Percentiles rank a stretch among this genome's conserved stretches.
These are phyloP conservation scores for Sarocladium kiliense DNA, from an alignment of 2,329 filamentous ascomycete genomes.

Conservation along the genomic window DNA sequence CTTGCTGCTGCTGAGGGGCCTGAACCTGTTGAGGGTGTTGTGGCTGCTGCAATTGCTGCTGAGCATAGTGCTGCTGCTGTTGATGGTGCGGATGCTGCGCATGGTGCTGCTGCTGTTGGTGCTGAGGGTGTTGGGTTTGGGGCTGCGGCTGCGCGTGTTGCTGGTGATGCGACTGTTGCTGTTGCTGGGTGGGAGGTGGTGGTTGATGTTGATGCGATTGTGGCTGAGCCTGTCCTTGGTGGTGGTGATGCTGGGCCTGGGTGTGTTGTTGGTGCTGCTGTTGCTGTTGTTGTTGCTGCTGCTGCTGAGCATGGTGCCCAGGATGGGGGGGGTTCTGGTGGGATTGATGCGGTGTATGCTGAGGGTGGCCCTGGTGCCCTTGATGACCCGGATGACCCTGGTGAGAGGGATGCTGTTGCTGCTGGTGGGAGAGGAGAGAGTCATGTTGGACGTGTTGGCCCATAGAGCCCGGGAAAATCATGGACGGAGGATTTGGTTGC, in stretches of 20 bases:
- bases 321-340: conserved; percentile 19
- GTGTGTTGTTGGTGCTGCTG: conserved; percentile 23
- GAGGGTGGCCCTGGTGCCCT: conserved; percentile 19
- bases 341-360: conserved; percentile 21
- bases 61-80: conserved; percentile 19
- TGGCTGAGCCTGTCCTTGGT: conserved; percentile 10
- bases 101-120: conserved; percentile 20
- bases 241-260: neutral
- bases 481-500: conserved; percentile 29
- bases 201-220: conserved; percentile 21
- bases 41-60: conserved; percentile 28
- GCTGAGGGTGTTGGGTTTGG: conserved; percentile 19
- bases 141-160: conserved; percentile 20
- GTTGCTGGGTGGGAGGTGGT: conserved; percentile 17
- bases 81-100: conserved; percentile 22
- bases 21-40: conserved; percentile 14
- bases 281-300: conserved; percentile 20
- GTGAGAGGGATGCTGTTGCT: conserved; percentile 24
- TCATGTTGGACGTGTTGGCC: conserved; percentile 38
- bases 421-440: conserved; percentile 37
- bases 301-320: conserved; percentile 20
- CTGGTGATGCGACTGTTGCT: conserved; percentile 23
- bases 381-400: conserved; percentile 18
- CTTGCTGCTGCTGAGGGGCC: conserved; percentile 14
- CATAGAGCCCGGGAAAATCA: conserved; percentile 32